These are phyloP conservation scores for Moricandia moricandioides DNA, from an alignment of 345 rosid genomes.

Conservation along the genomic window DNA sequence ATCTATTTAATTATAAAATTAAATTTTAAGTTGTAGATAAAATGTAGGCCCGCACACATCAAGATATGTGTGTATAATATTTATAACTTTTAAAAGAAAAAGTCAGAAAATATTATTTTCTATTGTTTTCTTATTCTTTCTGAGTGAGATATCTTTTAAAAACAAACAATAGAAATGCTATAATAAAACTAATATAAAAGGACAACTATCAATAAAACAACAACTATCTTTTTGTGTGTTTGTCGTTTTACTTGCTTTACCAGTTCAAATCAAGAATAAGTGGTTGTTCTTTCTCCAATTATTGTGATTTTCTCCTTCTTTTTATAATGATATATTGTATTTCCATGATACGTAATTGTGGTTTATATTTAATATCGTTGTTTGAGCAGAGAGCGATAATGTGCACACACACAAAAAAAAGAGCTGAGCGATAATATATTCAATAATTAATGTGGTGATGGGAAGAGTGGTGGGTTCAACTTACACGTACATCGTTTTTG, in stretches of 20 bases:
- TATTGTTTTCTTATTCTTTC: background rate
- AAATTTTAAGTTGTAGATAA: too few relatives aligned
- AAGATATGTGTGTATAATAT: too few relatives aligned
- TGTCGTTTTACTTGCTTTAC: conserved; percentile 20
- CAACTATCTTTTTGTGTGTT: conserved; percentile 16
- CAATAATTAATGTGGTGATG: background rate
- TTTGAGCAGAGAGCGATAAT: background rate
- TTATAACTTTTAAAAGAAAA: too few relatives aligned
- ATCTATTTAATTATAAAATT: too few relatives aligned
- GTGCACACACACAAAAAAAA: too few relatives aligned
- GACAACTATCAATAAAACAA: conserved; percentile 22
- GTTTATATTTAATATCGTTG: background rate
- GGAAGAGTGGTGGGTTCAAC: conserved; percentile 4
- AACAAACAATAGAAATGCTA: background rate
- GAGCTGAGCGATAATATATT: background rate
- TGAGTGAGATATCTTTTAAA: background rate
- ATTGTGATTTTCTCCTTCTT: background rate
- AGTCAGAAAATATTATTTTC: too few relatives aligned
- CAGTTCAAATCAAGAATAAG: background rate
- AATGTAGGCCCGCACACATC: too few relatives aligned
- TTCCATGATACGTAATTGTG: background rate
- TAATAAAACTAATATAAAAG: background rate
- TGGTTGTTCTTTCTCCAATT: background rate
- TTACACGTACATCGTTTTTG: conserved; percentile 33
- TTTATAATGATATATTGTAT: background rate